phyloP scores from a whole-genome alignment of 2,329 filamentous ascomycete species.

The Setomelanomma holmii region DNA sequence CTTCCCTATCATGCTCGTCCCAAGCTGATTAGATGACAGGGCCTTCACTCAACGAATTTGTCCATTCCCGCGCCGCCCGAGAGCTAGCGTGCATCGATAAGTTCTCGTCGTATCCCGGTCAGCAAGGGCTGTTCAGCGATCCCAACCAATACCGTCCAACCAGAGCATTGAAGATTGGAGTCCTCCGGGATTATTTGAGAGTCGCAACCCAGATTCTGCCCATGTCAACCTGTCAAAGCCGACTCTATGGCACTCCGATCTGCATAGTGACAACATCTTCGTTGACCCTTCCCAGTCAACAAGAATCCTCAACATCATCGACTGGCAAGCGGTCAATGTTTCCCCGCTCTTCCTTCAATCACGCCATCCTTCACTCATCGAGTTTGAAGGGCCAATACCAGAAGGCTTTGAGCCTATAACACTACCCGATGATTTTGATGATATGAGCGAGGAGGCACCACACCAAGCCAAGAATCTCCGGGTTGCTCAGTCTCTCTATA shows the following conservation, averaged over 20 bases:
- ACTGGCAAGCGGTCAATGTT: constrained; percentile 42
- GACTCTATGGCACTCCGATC: constrained; percentile 41
- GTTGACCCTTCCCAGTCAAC: constrained; percentile 37
- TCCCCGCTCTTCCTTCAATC: constrained; percentile 37
- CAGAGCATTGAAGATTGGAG: constrained; percentile 29
- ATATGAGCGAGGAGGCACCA: constrained; percentile 21
- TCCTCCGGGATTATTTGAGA: constrained; percentile 35
- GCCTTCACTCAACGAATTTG: constrained; percentile 20
- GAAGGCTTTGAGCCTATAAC: constrained; percentile 17
- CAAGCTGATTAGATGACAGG: constrained; percentile 22
- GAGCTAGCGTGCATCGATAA: constrained; percentile 25
- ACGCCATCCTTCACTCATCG: constrained; percentile 32
- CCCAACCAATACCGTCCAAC: constrained; percentile 33
- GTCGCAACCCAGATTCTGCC: constrained; percentile 31
- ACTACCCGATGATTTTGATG: constrained; percentile 23
- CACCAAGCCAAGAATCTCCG: constrained; percentile 21
- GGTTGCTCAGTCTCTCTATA: constrained; percentile 28
- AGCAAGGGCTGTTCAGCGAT: constrained; percentile 27
- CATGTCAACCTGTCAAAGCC: constrained; percentile 23
- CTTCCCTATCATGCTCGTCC: constrained; percentile 11
- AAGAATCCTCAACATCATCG: constrained; percentile 41
- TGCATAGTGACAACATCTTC: constrained; percentile 45
- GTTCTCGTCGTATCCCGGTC: constrained; percentile 13
- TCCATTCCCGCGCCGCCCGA: constrained; percentile 19
- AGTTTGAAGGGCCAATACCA: constrained; percentile 29